Conservation (phyloP, 257 asterid species). For the Echites panduratus region DNA sequence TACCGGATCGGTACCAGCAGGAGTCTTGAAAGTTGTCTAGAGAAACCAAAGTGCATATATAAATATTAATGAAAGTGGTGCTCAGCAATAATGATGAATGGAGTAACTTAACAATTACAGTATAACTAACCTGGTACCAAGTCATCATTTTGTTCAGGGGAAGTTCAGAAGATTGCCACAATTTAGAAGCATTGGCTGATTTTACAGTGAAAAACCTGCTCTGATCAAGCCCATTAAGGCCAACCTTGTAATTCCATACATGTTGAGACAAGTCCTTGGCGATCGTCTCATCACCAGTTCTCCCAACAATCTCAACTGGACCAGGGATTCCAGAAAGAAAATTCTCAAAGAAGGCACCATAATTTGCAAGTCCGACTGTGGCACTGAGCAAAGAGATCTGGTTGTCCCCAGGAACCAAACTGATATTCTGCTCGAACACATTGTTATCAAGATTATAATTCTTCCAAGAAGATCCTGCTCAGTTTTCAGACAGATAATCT, state of each 20-base stretch:
- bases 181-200: constrained; percentile 8
- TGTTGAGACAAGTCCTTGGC: constrained; percentile 49
- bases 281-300: constrained; percentile 44
- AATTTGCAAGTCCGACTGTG: constrained; percentile 60
- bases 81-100: too few relatives aligned
- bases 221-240: constrained; percentile 35
- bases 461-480: constrained; percentile 49
- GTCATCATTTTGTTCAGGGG: constrained; percentile 42
- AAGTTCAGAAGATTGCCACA: constrained; percentile 35
- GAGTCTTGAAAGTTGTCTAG: constrained; percentile 55
- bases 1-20: constrained; percentile 49
- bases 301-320: constrained; percentile 48
- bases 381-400: constrained; percentile 57
- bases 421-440: constrained; percentile 35
- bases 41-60: too few relatives aligned
- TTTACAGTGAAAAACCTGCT: constrained; percentile 2
- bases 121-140: constrained; percentile 82
- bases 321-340: constrained; percentile 41
- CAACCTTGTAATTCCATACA: constrained; percentile 55
- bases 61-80: too few relatives aligned
- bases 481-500: too few relatives aligned
- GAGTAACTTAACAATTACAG: too few relatives aligned
- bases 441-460: constrained; percentile 21
- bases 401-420: constrained; percentile 41
- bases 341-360: constrained; percentile 45